phyloP scores from a whole-genome alignment of 768 basidiomycete species.

The Boletus tylopilopsis region DNA sequence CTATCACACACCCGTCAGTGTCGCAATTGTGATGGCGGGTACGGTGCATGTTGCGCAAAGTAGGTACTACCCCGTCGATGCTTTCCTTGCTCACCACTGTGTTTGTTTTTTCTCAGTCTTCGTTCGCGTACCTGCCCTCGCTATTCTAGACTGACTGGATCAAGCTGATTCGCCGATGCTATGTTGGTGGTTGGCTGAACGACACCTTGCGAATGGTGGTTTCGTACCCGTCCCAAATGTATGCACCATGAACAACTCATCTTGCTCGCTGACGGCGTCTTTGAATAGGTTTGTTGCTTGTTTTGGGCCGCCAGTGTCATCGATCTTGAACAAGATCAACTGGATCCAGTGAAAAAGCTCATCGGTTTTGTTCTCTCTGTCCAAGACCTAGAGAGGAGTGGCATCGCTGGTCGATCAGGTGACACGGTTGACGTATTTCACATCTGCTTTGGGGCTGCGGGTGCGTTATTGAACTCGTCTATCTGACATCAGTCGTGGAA shows the following conservation, averaged over 20 bases:
- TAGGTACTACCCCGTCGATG: slow-evolving; percentile 26
- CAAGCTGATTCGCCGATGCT: slow-evolving; percentile 75
- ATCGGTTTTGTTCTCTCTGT: slow-evolving; percentile 81
- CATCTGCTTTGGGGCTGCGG: slow-evolving; percentile 88
- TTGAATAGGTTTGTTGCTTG: slow-evolving; percentile 74
- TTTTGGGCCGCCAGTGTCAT: slow-evolving; percentile 92
- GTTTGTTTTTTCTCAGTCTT: slow-evolving; percentile 57
- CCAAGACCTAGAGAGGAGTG: slow-evolving; percentile 86
- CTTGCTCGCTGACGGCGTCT: not conserved
- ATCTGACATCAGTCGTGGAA: not conserved
- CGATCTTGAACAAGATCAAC: slow-evolving; percentile 73
- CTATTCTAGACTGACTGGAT: slow-evolving; percentile 83
- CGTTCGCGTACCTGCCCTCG: slow-evolving; percentile 82
- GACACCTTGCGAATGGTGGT: slow-evolving; percentile 92
- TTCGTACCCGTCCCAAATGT: slow-evolving; percentile 97
- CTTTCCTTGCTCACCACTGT: not conserved
- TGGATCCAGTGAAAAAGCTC: slow-evolving; percentile 92
- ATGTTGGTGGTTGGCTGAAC: slow-evolving; percentile 91
- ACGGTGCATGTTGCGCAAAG: slow-evolving; percentile 91
- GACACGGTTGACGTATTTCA: slow-evolving; percentile 98
- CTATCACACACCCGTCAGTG: slow-evolving; percentile 70
- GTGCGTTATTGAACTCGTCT: slow-evolving; percentile 31
- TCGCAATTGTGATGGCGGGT: slow-evolving; percentile 94
- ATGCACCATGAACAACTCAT: slow-evolving; percentile 58
- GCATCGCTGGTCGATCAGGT: slow-evolving; percentile 90